These are phyloP conservation scores for Pyrenophora graminea DNA, from an alignment of 2,329 filamentous ascomycete genomes.

Conservation along the genomic window DNA sequence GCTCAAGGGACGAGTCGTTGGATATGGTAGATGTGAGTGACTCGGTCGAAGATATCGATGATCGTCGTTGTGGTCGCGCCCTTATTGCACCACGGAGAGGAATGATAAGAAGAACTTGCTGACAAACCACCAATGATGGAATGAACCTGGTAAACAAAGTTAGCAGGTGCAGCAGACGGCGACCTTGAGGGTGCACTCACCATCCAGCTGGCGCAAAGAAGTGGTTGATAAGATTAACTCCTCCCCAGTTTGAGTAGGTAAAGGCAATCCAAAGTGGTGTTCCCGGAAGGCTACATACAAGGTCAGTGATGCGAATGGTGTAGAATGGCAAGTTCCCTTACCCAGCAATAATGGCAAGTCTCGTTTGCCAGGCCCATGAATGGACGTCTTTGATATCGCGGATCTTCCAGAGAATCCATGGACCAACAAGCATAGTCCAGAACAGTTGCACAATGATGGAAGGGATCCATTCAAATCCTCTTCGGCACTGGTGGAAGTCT, in stretches of 20 bases:
- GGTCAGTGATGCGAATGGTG: conserved; percentile 22
- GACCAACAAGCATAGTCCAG: conserved; percentile 43
- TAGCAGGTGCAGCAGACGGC: not conserved
- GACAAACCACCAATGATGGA: conserved; percentile 43
- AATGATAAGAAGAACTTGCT: conserved; percentile 45
- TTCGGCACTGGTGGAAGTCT: conserved; percentile 49
- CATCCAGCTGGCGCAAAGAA: conserved; percentile 44
- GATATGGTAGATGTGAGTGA: conserved; percentile 32
- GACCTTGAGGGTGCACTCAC: conserved; percentile 23
- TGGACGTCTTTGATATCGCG: conserved; percentile 44
- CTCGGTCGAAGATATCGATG: conserved; percentile 32
- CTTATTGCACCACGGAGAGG: conserved; percentile 39
- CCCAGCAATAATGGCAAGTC: conserved; percentile 45
- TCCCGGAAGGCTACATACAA: conserved; percentile 36
- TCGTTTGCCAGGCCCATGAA: conserved; percentile 47
- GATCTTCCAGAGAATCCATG: conserved; percentile 47
- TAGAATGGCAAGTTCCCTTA: conserved; percentile 15
- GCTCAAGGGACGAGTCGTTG: conserved; percentile 26
- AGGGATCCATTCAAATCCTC: conserved; percentile 66
- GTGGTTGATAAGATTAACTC: conserved; percentile 32
- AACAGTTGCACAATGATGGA: conserved; percentile 46
- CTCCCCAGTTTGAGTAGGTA: conserved; percentile 35
- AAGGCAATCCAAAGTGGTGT: conserved; percentile 47
- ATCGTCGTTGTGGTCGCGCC: conserved; percentile 20
- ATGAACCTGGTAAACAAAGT: conserved; percentile 34